These are phyloP conservation scores for Chytridiales sp. DNA, from an alignment of 371 early-diverging fungal genomes.

Conservation along the genomic window DNA sequence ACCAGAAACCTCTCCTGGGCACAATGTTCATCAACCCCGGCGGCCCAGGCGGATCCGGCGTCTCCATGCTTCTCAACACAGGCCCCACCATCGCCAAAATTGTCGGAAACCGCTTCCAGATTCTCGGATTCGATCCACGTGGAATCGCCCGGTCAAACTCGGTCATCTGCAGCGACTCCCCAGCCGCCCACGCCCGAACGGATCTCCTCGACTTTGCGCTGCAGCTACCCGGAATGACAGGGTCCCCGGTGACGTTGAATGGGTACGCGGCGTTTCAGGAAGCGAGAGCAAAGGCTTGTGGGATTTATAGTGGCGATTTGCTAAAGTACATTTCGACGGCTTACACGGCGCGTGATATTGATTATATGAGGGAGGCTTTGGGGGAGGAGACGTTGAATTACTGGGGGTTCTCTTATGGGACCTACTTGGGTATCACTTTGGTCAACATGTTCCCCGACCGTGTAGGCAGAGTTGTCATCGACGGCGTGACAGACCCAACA, in stretches of 20 bases:
- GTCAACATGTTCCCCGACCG: slow-evolving; percentile 47
- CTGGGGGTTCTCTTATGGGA: slow-evolving; percentile 42
- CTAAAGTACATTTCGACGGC: slow-evolving; percentile 36
- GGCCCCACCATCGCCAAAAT: slow-evolving; percentile 20
- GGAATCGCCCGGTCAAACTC: slow-evolving; percentile 1
- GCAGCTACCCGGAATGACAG: too few relatives aligned
- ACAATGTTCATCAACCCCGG: slow-evolving; percentile 18
- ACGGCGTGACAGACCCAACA: slow-evolving; percentile 39
- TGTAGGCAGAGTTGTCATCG: slow-evolving; percentile 38
- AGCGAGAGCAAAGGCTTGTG: slow-evolving; percentile 18
- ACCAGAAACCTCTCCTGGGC: slow-evolving; percentile 2
- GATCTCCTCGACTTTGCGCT: too few relatives aligned
- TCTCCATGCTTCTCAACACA: not conserved
- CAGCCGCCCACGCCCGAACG: not conserved
- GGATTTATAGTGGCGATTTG: slow-evolving; percentile 16
- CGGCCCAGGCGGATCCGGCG: slow-evolving; percentile 22
- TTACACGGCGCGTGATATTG: slow-evolving; percentile 40
- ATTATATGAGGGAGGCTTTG: slow-evolving; percentile 32
- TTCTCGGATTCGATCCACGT: slow-evolving; percentile 35
- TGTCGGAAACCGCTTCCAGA: slow-evolving; percentile 30
- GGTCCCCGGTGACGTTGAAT: not conserved
- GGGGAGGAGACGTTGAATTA: slow-evolving; percentile 33
- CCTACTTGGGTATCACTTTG: slow-evolving; percentile 40
- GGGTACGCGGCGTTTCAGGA: slow-evolving; percentile 11
- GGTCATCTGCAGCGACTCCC: not conserved